A percentile compares a stretch with the other conserved stretches of the same genome.
phyloP scores from a whole-genome alignment of 257 asterid genomes.

The Solanum pinnatisectum region DNA sequence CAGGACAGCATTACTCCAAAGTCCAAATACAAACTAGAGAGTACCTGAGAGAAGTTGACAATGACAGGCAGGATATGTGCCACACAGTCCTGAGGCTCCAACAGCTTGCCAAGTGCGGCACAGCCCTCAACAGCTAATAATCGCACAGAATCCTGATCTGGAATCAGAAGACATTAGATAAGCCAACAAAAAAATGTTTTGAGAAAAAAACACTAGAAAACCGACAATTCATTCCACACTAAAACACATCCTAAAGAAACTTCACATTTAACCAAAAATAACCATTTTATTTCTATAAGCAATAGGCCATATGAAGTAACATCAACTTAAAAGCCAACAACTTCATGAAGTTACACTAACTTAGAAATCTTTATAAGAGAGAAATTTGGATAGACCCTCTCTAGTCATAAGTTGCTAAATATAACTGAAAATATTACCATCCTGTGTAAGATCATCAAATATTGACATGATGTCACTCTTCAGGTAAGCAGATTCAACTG shows the following conservation, averaged over 20 bases:
- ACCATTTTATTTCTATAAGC: not conserved
- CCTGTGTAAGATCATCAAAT: slow-evolving; percentile 45
- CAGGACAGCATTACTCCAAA: not conserved
- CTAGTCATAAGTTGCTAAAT: not conserved
- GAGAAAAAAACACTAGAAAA: not conserved
- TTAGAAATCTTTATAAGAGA: not conserved
- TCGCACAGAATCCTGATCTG: slow-evolving; percentile 94
- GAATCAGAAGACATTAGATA: not conserved
- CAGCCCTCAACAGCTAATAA: slow-evolving; percentile 87
- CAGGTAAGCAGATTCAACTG: slow-evolving; percentile 36
- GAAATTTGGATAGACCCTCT: not conserved
- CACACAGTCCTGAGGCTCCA: slow-evolving; percentile 93
- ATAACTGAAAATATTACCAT: slow-evolving; percentile 18
- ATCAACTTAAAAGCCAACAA: not conserved
- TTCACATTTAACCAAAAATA: not conserved
- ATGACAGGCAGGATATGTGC: slow-evolving; percentile 81
- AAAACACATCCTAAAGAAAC: not conserved
- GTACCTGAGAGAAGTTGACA: slow-evolving; percentile 64
- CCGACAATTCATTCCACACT: not conserved
- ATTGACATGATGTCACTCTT: slow-evolving; percentile 38
- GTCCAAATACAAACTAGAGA: not conserved
- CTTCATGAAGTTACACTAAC: not conserved
- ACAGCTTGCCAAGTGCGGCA: slow-evolving; percentile 90
- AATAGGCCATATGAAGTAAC: not conserved
- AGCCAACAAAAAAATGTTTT: not conserved